Conservation (phyloP, 106 monocot species). For the Chionographis japonica region DNA sequence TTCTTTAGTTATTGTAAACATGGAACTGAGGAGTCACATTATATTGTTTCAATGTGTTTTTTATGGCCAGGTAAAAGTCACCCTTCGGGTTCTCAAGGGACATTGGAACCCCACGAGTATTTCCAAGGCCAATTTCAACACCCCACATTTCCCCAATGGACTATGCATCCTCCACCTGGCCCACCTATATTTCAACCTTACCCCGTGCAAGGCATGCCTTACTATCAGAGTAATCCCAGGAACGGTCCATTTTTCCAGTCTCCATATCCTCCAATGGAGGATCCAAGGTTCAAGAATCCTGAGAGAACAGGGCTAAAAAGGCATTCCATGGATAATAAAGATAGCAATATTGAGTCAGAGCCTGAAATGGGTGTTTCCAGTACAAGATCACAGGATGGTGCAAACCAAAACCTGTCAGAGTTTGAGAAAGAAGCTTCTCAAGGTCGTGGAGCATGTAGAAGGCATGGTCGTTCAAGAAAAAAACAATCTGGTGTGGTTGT, state of each 20-base stretch:
- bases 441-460: constrained; percentile 45
- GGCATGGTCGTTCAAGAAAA: constrained; percentile 40
- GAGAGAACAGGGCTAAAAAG: constrained; percentile 29
- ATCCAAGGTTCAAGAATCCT: constrained; percentile 31
- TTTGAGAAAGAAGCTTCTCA: constrained; percentile 44
- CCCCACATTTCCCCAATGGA: constrained; percentile 69
- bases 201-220: constrained; percentile 73
- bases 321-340: constrained; percentile 49
- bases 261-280: constrained; percentile 56
- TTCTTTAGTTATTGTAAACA: neutral
- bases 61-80: constrained; percentile 16
- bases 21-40: too few relatives aligned
- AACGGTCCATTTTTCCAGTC: constrained; percentile 48
- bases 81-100: constrained; percentile 10
- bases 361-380: constrained; percentile 7
- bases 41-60: neutral
- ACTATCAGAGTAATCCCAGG: constrained; percentile 74
- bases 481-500: constrained; percentile 75
- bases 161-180: constrained; percentile 58
- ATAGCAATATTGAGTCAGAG: constrained; percentile 33
- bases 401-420: constrained; percentile 30
- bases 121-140: constrained; percentile 48
- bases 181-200: constrained; percentile 58
- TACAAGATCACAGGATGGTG: constrained; percentile 30
- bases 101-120: constrained; percentile 18